Evolutionary conservation across 768 basidiomycete genomes (phyloP), one percentile per base, ranked within the genome.

Genomic region (Boletus reticuloceps): DNA sequence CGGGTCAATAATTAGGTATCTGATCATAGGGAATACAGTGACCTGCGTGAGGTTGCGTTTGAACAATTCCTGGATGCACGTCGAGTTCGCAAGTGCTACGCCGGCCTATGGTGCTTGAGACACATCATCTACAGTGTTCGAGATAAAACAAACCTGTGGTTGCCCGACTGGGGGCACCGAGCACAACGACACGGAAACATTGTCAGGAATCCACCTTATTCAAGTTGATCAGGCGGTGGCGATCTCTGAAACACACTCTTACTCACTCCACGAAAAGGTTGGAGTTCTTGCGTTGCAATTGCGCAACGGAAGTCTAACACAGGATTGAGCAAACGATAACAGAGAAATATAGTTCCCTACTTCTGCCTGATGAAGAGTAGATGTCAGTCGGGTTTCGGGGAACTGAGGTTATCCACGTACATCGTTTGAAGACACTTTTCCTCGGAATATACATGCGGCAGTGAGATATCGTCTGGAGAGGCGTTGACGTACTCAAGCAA

Each of bases 401-500:
- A 22, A 49, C 14, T 36, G 42, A 17, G 6, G 3, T 22, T 12
- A 37, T 17, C 11, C 47, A 77, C 84, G 67, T 71, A 91, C 91
- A 72, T 94, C 94, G 66, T 84, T 79, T 19, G 89, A 91, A 38
- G 88, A 79, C 34, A 95, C 77, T 41, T 86, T 82, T 32, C 92
- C 94, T 54, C 94, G 83, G 82, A 91, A 94, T 56, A 93, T 92
- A 6, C 85, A 86, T 4, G 91, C 90, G 10, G 89, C 89, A 0
- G 94, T 94, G 39, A 96, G 75, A 71, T 91, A 95, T 41, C 89
- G 89, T 27, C 91, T 91, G 58, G 17, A 50, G 16, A 36, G 16
- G 32, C 12, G 19, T 58, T 53, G 50, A 31, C 5, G 6, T 22
- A 50, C 27, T 17, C 14, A n/a, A 37, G 3, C 11, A 16, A 1